Evolutionary conservation across 192 early-diverging fungal genomes (phyloP).

Genomic region (Physocladia obscura): DNA sequence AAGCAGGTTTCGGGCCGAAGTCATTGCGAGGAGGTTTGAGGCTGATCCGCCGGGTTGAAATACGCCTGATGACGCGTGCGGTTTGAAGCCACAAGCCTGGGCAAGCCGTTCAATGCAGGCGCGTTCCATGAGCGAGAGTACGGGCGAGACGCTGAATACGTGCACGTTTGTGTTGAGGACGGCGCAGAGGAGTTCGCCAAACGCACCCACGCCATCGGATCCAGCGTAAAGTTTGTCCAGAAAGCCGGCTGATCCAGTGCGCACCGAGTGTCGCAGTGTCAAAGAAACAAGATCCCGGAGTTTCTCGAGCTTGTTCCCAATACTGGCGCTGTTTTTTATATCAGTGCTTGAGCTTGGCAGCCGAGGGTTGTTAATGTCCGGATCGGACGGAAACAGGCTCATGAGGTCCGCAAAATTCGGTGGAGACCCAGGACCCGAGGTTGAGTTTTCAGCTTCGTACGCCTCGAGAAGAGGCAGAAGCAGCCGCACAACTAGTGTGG

Average conservation of each 20-base stretch:
- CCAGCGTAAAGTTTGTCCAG: conserved; percentile 83
- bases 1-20: conserved; percentile 67
- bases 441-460: too few species aligned
- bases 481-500: too few species aligned
- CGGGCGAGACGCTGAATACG: conserved; percentile 74
- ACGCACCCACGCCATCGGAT: conserved; percentile 70
- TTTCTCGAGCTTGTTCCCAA: too few species aligned
- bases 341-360: too few species aligned
- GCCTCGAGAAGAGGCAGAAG: too few species aligned
- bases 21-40: conserved; percentile 74
- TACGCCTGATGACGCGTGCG: conserved; percentile 49
- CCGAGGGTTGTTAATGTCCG: too few species aligned
- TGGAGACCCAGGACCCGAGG: too few species aligned
- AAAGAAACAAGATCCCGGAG: not conserved
- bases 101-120: conserved; percentile 49
- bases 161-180: conserved; percentile 78
- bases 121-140: conserved; percentile 69
- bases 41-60: conserved; percentile 75
- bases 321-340: too few species aligned
- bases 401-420: too few species aligned
- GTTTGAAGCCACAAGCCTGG: conserved; percentile 31
- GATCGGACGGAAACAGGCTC: too few species aligned
- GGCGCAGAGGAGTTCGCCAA: conserved; percentile 62
- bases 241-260: conserved; percentile 70
- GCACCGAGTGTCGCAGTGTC: conserved; percentile 31